phyloP scores from a whole-genome alignment of 2,329 filamentous ascomycete genomes.

The Aspergillus fumigatus region DNA sequence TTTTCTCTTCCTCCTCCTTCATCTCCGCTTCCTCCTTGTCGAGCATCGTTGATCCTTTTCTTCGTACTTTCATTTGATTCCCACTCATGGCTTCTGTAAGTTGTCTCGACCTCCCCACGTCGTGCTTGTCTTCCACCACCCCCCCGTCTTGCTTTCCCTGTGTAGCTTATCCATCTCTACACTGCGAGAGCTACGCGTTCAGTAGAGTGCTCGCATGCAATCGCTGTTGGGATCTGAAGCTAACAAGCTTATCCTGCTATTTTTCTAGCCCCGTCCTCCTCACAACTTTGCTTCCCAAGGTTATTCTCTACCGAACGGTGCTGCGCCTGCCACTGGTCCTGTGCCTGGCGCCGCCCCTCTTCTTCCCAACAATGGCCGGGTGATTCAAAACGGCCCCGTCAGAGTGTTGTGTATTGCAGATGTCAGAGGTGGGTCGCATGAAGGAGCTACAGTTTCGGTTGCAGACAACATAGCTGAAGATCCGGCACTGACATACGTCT shows the following conservation, averaged over 20 bases:
- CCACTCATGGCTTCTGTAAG: constrained; percentile 47
- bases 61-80: constrained; percentile 4
- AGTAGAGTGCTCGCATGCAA: constrained; percentile 4
- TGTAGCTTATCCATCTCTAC: constrained; percentile 14
- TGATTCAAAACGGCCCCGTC: constrained; percentile 45
- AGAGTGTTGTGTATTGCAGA: constrained; percentile 49
- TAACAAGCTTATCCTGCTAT: constrained; percentile 14
- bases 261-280: constrained; percentile 38
- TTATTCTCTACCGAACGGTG: constrained; percentile 45
- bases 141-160: constrained; percentile 6
- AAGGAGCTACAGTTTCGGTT: constrained; percentile 7
- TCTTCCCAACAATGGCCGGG: constrained; percentile 47
- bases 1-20: constrained; percentile 7
- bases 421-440: constrained; percentile 41
- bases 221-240: constrained; percentile 6
- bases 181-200: constrained; percentile 15
- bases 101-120: constrained; percentile 19
- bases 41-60: neutral
- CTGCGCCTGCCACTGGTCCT: constrained; percentile 32
- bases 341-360: constrained; percentile 45
- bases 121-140: constrained; percentile 9
- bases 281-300: constrained; percentile 42
- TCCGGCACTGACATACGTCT: constrained; percentile 11
- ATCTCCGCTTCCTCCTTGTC: constrained; percentile 2
- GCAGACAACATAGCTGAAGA: constrained; percentile 2